Base-by-base conservation (phyloP, 1,139 yeast species). In the Scheffersomyces illinoinensis region DNA sequence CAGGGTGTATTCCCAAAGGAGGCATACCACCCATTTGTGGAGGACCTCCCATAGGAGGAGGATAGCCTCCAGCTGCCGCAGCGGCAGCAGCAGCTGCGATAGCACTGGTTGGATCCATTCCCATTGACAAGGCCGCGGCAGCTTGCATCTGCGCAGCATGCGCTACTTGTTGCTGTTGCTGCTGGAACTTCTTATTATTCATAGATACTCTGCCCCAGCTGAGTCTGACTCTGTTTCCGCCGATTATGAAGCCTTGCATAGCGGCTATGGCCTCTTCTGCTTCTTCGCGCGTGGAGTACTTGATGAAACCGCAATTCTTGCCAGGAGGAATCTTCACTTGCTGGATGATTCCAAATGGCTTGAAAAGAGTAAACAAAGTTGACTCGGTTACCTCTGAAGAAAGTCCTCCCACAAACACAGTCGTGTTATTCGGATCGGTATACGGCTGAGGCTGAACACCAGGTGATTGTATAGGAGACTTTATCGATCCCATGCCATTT, bases 351-450 rank as follows among this genome's bases (percentile, higher is more conserved):
- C 98, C 98, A 77, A 91, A 93, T 17, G 96, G 91, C 67, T 87
- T 87, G 76, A 93, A 93, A 56, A 89, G 81, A 4, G 90, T 79
- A 64, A 88, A 84, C 55, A 93, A 76, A 50, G 93, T 91, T 56
- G 87, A 89, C 69, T 92, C 98, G 18, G 86, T 81, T 33, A 91
- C 93, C 56, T 88, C 87, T 21, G 88, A 80, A 8, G 95, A 87
- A 54, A 93, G 76, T 0, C 98, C 98, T 26, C 98, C 98, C 23
- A 93, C 95, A 72, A 93, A 93, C n/a, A 93, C 97, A 0, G 98
- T 93, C 14, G 97, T 91, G 71, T 92, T 93, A 69, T 84, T 87
- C 20, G 93, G 93, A 68, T 92, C 97, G 51, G 89, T 81, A 69
- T 78, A 89, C 46, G 73, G 72, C 47, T 59, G 62, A 10, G 58